Evolutionary conservation across 768 basidiomycete genomes (phyloP), one percentile per base, ranked within the genome.

Genomic region (Lactarius psammicola): DNA sequence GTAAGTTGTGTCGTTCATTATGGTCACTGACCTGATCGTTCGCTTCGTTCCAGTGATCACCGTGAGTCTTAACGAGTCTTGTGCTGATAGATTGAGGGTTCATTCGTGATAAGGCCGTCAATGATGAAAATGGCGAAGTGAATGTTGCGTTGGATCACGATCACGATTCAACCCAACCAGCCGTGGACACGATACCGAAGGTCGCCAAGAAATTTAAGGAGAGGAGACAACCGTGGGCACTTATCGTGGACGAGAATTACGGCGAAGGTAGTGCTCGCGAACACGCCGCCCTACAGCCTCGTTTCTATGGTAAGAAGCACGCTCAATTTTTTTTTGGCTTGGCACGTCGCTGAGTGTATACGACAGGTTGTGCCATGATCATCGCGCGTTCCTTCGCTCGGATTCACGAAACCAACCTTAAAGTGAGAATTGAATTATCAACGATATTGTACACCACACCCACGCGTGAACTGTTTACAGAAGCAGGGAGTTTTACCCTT

Each of bases 261-360:
- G 97, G 97, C 2, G 97, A 99, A 76, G 97, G 97, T 33, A 95
- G 93, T 71, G 97, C 97, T 9, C 86, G 97, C 62, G 97, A 99
- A 77, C 97, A 99, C 75, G 97, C 97, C 40, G 95, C 97, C 26
- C 81, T 99, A 38, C 96, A 98, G 74, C 97, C 97, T 30, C 85
- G 97, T 23, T 97, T 95, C 79, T 95, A 93, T 70, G 93, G 91
- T 88, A 71, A 53, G 77, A 70, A 13, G 4, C 15, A 20, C 36
- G 49, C 18, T 36, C 17, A 33, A 28, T 26, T n/a, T n/a, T n/a
- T n/a, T n/a, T n/a, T n/a, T 28, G 44, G 28, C 51, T 63, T 44
- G 30, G 58, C 20, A 28, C 13, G 42, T 33, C 20, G 40, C 57
- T 59, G 33, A 64, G 51, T 28, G 61, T 44, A n/a, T n/a, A n/a